Evolutionary conservation across 164 flowering plant species (phyloP).

Genomic region (Piper betle): DNA sequence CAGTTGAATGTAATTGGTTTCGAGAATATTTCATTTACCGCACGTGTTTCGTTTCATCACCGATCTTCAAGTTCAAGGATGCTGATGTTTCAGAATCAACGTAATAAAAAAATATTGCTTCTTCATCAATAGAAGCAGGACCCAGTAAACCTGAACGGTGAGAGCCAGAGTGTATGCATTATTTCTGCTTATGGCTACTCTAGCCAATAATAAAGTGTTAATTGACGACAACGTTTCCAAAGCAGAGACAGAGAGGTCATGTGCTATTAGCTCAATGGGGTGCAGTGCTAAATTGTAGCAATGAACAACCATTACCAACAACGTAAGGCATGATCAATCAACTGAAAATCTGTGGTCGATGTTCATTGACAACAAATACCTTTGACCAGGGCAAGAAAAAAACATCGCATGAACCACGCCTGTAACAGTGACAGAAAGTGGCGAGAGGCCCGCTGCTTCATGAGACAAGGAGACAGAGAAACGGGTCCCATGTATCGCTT

Average conservation of each 20-base stretch:
- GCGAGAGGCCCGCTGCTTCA: neutral
- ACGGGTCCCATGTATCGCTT: slow-evolving; percentile 3
- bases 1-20: slow-evolving; percentile 16
- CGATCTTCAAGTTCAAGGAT: neutral
- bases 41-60: neutral
- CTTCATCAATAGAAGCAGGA: neutral
- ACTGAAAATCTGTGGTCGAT: neutral
- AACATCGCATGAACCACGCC: neutral
- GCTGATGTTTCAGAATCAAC: no score
- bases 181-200: no score
- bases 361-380: neutral
- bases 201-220: no score
- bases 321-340: neutral
- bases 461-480: slow-evolving; percentile 8
- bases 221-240: neutral
- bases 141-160: no score
- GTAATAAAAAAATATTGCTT: neutral
- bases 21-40: neutral
- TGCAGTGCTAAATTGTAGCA: neutral
- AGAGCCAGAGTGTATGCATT: no score
- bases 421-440: neutral
- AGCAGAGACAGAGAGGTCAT: no score
- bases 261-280: neutral
- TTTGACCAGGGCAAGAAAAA: neutral
- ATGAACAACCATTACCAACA: neutral